Percentiles rank a stretch among this genome's conserved stretches.
These are phyloP conservation scores for Bidens hawaiensis DNA, from an alignment of 140 eudicot genomes.

Conservation along the genomic window DNA sequence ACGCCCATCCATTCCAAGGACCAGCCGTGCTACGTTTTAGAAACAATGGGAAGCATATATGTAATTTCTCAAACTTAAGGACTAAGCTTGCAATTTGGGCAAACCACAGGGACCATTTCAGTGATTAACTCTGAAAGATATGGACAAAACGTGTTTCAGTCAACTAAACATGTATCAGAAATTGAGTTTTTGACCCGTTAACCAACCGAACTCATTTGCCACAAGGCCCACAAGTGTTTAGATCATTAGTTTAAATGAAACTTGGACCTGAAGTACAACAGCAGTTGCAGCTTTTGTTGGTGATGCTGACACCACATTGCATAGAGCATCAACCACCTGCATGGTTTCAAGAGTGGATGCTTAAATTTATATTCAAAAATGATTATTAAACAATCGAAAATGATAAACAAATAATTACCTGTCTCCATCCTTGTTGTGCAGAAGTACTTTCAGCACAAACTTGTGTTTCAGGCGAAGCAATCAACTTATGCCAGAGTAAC, in stretches of 20 bases:
- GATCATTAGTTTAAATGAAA: constrained; percentile 12
- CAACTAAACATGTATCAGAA: background rate
- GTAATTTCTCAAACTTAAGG: no score
- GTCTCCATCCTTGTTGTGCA: constrained; percentile 99
- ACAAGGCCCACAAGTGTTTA: background rate
- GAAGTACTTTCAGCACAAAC: constrained; percentile 93
- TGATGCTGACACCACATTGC: constrained; percentile 95
- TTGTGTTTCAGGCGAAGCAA: constrained; percentile 91
- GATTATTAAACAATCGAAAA: background rate
- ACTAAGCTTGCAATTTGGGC: no score
- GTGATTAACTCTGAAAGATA: no score
- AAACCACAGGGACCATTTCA: no score
- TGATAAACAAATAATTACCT: constrained; percentile 41
- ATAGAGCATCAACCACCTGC: constrained; percentile 96
- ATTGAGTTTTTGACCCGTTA: background rate
- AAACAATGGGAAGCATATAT: no score
- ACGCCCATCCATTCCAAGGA: no score
- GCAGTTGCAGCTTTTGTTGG: constrained; percentile 98
- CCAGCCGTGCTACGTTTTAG: no score
- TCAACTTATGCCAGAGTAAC: constrained; percentile 90
- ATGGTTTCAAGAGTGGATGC: background rate
- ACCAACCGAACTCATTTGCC: background rate
- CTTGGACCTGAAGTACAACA: constrained; percentile 85
- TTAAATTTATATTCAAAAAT: background rate
- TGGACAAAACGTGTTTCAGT: background rate